Evolutionary conservation across 2,329 filamentous ascomycete genomes (phyloP), one percentile per base, ranked within the genome.

Genomic region (Ambrosiella beaveri): DNA sequence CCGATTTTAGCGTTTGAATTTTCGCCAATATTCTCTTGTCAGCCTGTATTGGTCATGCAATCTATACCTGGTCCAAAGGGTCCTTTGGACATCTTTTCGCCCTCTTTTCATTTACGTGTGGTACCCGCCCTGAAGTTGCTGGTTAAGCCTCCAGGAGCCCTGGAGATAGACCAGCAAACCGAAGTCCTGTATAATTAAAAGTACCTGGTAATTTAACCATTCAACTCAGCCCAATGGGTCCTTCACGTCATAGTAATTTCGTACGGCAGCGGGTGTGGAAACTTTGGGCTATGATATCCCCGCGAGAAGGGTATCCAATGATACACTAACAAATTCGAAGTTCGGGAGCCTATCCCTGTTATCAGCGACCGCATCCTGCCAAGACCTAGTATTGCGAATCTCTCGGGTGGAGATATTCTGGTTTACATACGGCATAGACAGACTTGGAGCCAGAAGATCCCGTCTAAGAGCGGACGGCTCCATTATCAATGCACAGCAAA

Each of bases 211-310:
- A 19, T 51, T 19, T 51, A 8, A 15, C 13, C 13, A 8, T 11
- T 27, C 13, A 35, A n/a, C 47, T 19, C 8, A n/a, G 47, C 19
- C 2, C 9, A 36, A 11, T 27, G 47, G 19, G 47, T 9, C 15
- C 35, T 51, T 51, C 47, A 51, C 47, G 47, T 51, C 47, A 51
- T 51, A 19, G 17, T 51, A 15, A 51, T 51, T 51, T 51, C 27
- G 13, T 36, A 19, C 8, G 44, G n/a, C 19, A 17, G 15, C n/a
- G 2, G 44, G 5, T 27, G 27, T 27, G 27, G 27, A 27, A 27
- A 27, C 3, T 4, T 4, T 3, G 27, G 27, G 27, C 27, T 27
- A 27, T 4, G 27, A 27, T 27, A 27, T 27, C 27, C 27, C 27
- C 6, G 11, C 13, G 44, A 15, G 44, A 17, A 47, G 5, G 44